Percentiles rank a stretch among this genome's conserved stretches.
Evolutionary conservation across 1,284 basidiomycete species (phyloP).

Genomic region (Chondrostereum purpureum): DNA sequence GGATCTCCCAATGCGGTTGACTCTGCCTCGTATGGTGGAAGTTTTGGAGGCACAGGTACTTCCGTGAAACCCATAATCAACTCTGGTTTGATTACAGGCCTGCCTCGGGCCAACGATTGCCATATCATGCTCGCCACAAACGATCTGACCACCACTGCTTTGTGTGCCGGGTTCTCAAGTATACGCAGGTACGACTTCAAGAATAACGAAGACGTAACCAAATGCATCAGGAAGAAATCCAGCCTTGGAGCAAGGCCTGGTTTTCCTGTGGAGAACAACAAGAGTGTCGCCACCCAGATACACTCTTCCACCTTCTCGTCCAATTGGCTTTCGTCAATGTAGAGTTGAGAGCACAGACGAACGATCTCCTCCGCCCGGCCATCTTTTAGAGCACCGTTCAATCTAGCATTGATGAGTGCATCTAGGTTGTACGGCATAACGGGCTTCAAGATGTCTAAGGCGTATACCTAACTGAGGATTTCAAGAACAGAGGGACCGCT

Average conservation of each 20-base stretch:
- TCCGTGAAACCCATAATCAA: conserved; percentile 48
- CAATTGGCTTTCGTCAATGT: conserved; percentile 33
- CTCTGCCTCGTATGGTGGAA: conserved; percentile 9
- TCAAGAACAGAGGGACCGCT: conserved; percentile 36
- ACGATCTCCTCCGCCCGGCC: conserved; percentile 40
- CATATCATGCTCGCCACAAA: conserved; percentile 41
- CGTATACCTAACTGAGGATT: conserved; percentile 48
- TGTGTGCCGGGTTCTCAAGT: conserved; percentile 30
- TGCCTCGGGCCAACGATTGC: conserved; percentile 44
- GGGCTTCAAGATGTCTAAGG: conserved; percentile 43
- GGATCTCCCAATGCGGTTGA: conserved; percentile 31
- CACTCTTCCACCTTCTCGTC: conserved; percentile 46
- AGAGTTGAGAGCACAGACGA: conserved; percentile 43
- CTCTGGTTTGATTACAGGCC: conserved; percentile 50
- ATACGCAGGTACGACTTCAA: conserved; percentile 40
- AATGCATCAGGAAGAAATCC: conserved; percentile 73
- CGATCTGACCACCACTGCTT: conserved; percentile 41
- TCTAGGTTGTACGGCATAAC: conserved; percentile 47
- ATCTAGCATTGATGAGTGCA: conserved; percentile 30
- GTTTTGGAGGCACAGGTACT: conserved; percentile 32
- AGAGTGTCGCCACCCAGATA: conserved; percentile 43
- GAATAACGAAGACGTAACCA: conserved; percentile 58
- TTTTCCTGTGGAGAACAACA: conserved; percentile 47
- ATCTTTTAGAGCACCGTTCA: conserved; percentile 28
- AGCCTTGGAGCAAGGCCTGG: conserved; percentile 44